A percentile compares a stretch with the other conserved stretches of the same genome.
Conservation (phyloP, 495 filamentous ascomycete species). For the Acidomyces sp. region DNA sequence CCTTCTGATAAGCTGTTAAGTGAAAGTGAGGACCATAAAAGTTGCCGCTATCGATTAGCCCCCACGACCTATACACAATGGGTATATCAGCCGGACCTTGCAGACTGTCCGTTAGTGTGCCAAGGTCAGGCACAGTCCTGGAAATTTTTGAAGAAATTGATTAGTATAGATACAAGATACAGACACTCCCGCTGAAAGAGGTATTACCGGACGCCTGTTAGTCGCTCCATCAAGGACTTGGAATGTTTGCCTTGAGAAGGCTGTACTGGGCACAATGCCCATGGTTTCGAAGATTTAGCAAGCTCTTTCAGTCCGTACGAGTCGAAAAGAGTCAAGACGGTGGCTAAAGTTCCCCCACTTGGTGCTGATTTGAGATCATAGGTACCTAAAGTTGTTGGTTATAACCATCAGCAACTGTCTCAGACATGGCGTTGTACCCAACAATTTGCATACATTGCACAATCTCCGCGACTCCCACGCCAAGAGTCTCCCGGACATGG, state of each 20-base stretch:
- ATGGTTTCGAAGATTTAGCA: slow-evolving; percentile 43
- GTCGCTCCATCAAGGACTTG: slow-evolving; percentile 20
- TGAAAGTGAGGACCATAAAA: slow-evolving; percentile 63
- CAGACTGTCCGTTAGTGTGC: slow-evolving; percentile 50
- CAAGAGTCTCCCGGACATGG: slow-evolving; percentile 46
- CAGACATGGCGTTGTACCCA: no score
- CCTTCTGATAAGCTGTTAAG: slow-evolving; percentile 54
- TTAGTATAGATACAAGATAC: no score
- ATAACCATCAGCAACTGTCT: no score
- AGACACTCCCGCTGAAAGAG: no score
- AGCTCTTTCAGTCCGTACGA: slow-evolving; percentile 46
- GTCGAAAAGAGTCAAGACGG: slow-evolving; percentile 51
- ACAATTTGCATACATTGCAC: slow-evolving; percentile 42
- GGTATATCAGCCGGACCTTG: slow-evolving; percentile 47
- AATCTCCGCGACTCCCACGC: slow-evolving; percentile 43
- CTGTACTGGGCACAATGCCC: slow-evolving; percentile 49
- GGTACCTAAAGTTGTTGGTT: no score
- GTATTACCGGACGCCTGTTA: slow-evolving; percentile 56
- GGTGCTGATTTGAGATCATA: slow-evolving; percentile 46
- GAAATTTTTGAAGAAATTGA: no score
- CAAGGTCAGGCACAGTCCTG: slow-evolving; percentile 50
- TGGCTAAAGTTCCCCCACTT: slow-evolving; percentile 64
- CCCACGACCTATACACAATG: slow-evolving; percentile 66
- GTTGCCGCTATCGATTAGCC: slow-evolving; percentile 46
- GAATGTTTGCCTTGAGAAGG: slow-evolving; percentile 22